Percentiles rank a stretch among this genome's conserved stretches.
These are phyloP conservation scores for Flaveria bidentis DNA, from an alignment of 129 eudicot species.

Conservation along the genomic window DNA sequence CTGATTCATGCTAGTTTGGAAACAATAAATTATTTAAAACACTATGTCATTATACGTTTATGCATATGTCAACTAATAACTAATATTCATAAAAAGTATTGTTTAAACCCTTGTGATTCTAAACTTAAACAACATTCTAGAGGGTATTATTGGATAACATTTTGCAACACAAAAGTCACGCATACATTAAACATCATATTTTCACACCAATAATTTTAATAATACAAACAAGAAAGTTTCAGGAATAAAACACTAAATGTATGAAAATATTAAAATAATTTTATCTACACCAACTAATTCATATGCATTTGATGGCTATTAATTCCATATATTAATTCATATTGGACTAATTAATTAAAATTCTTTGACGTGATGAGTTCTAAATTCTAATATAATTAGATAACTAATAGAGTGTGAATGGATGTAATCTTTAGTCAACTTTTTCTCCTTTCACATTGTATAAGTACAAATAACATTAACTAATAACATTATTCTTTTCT, in stretches of 20 bases:
- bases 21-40: background rate
- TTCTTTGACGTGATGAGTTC: background rate
- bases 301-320: slow-evolving; percentile 16
- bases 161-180: slow-evolving; percentile 13
- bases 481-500: too few species aligned
- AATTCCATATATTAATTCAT: background rate
- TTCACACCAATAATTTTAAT: background rate
- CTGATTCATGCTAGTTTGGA: slow-evolving; percentile 21
- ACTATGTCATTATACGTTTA: background rate
- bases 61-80: background rate
- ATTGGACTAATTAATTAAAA: background rate
- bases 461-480: too few species aligned
- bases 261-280: slow-evolving; percentile 14
- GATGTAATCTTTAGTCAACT: too few species aligned
- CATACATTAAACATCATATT: slow-evolving; percentile 7
- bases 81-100: background rate
- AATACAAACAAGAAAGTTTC: slow-evolving; percentile 2
- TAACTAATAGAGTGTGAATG: too few species aligned
- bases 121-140: slow-evolving; percentile 16
- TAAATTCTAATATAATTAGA: too few species aligned
- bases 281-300: slow-evolving; percentile 19
- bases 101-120: background rate
- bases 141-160: slow-evolving; percentile 4
- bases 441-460: too few species aligned
- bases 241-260: slow-evolving; percentile 16